Conservation (phyloP, 176 grass and related monocot genomes). For the barley (Hordeum vulgare) region DNA sequence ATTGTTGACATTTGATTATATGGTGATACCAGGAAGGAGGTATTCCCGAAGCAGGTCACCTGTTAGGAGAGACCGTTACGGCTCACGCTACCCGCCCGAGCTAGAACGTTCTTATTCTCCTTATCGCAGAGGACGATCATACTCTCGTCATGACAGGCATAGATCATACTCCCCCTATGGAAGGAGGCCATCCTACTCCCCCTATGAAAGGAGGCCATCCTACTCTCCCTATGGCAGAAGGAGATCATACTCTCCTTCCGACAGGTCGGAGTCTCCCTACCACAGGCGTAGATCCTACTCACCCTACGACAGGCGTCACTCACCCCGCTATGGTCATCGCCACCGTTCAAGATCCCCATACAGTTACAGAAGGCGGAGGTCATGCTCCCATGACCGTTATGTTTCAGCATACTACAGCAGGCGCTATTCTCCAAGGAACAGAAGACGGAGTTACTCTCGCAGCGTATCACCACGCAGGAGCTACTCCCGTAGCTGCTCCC, state of each 20-base stretch:
- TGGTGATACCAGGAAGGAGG: slow-evolving; percentile 22
- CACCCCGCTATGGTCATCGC: neutral
- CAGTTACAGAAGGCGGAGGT: slow-evolving; percentile 17
- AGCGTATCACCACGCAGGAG: slow-evolving; percentile 28
- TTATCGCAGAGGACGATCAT: neutral
- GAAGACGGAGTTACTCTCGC: slow-evolving; percentile 26
- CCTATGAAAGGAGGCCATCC: neutral
- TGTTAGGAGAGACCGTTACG: slow-evolving; percentile 27
- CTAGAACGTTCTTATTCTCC: slow-evolving; percentile 39
- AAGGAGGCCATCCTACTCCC: neutral
- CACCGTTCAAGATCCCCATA: slow-evolving; percentile 16
- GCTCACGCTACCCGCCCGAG: slow-evolving; percentile 38
- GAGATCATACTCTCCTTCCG: neutral
- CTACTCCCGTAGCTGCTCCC: slow-evolving; percentile 30
- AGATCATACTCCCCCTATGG: slow-evolving; percentile 13
- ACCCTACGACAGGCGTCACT: neutral
- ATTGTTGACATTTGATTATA: neutral
- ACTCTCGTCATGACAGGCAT: slow-evolving; percentile 3
- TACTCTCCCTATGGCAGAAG: slow-evolving; percentile 15
- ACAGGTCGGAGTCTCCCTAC: neutral
- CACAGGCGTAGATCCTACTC: slow-evolving; percentile 1
- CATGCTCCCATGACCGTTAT: slow-evolving; percentile 18
- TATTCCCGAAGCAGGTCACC: slow-evolving; percentile 50
- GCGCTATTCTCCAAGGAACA: neutral
- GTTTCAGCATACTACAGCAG: slow-evolving; percentile 33